These are phyloP conservation scores for Castanea sativa DNA, from an alignment of 306 rosid genomes.

Conservation along the genomic window DNA sequence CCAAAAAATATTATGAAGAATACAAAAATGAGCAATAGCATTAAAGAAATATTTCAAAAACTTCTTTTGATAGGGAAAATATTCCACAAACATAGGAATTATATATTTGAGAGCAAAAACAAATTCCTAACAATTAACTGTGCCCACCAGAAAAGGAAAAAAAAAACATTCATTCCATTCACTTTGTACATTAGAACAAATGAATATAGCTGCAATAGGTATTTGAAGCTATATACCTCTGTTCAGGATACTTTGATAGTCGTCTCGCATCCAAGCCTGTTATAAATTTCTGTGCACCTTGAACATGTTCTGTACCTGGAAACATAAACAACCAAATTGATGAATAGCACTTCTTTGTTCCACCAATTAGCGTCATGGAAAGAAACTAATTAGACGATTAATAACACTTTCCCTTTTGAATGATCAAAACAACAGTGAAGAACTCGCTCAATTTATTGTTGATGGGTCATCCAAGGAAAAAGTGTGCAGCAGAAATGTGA, in stretches of 20 bases:
- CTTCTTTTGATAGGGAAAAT: no score
- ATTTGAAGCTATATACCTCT: constrained; percentile 48
- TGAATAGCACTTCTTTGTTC: constrained; percentile 1
- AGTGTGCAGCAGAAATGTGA: not conserved
- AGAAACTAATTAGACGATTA: not conserved
- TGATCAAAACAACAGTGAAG: not conserved
- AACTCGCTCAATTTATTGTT: not conserved
- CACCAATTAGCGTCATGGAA: not conserved
- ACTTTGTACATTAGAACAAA: not conserved
- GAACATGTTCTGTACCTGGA: constrained; percentile 84
- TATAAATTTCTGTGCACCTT: constrained; percentile 82
- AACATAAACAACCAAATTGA: constrained; percentile 15
- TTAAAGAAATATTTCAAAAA: no score
- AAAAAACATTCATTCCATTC: not conserved
- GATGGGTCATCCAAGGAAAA: no score
- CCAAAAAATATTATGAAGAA: no score
- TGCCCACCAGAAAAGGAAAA: not conserved
- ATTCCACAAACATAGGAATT: no score
- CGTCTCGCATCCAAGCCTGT: constrained; percentile 98
- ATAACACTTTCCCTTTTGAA: not conserved
- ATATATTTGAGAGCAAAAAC: not conserved
- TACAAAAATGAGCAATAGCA: no score
- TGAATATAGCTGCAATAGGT: not conserved
- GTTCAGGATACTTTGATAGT: constrained; percentile 71
- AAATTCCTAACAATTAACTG: not conserved